Evolutionary conservation across 2,329 filamentous ascomycete genomes (phyloP), one percentile per base, ranked within the genome.

Genomic region (Blastomyces percursus): DNA sequence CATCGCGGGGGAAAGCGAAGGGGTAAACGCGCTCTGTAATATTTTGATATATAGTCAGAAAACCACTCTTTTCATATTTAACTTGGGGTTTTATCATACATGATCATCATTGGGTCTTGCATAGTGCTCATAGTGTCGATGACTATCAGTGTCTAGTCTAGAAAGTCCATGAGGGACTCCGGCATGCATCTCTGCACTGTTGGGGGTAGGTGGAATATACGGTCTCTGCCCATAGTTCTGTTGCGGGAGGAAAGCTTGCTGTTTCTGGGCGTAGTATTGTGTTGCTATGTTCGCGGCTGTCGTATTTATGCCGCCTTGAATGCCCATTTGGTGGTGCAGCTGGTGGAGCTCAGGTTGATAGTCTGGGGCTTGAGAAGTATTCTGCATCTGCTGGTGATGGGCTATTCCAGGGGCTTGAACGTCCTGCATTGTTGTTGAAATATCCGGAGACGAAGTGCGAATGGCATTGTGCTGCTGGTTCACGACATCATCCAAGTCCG

Each of bases 1-100:
- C 73, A 80, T 79, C 30, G 79, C 79, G 12, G 79, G 79, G 58
- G 79, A 81, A 35, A 81, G 74, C 48, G 80, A 73, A 24, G 79
- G 79, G 9, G 79, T 81, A 67, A 80, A 81, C 14, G 78, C 73
- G 59, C 77, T 74, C 78, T 80, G 64, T 48, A 61, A 66, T 56
- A 30, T 35, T 59, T 59, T 44, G 56, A 46, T 59, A 59, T 14
- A 27, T 2, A 14, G 40, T 14, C 4, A 54, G 2, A 3, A 54
- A 19, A 32, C 16, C 6, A 1, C 8, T 54, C 27, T 8, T 54
- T 32, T 19, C 14, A 35, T 35, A 35, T 19, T n/a, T 24, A 38
- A 32, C 24, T 59, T 35, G 32, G 32, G 32, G 32, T 6, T 35
- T 35, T 35, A 35, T 57, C 69, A 66, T 71, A 78, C 77, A 72